phyloP scores from a whole-genome alignment of 2,329 filamentous ascomycete genomes.

The Arthrobotrys conoides region DNA sequence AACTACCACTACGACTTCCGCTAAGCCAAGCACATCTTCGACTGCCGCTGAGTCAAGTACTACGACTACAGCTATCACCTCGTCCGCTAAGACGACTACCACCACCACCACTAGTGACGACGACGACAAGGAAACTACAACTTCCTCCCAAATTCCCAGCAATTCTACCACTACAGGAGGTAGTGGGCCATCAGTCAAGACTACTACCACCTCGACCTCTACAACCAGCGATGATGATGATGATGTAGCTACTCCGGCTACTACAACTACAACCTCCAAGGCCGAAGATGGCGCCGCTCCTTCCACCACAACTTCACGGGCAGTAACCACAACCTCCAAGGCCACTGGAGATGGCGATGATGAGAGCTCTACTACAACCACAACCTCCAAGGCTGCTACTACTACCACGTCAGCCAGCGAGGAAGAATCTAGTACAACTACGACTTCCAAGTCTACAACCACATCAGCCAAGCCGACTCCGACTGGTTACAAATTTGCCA shows the following conservation, averaged over 20 bases:
- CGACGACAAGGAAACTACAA: too few relatives aligned
- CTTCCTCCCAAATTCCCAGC: too few relatives aligned
- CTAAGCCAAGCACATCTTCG: too few relatives aligned
- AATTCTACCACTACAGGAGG: too few relatives aligned
- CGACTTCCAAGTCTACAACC: too few relatives aligned
- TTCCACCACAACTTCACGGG: conserved; percentile 4
- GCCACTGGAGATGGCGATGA: not conserved
- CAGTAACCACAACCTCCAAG: conserved; percentile 12
- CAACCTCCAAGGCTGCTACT: not conserved
- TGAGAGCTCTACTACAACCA: not conserved
- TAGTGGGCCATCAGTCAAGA: too few relatives aligned
- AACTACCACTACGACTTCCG: too few relatives aligned
- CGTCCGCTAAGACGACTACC: not conserved
- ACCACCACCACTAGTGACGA: not conserved
- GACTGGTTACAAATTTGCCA: conserved; percentile 12
- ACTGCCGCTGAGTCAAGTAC: too few relatives aligned
- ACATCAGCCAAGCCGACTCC: conserved; percentile 13
- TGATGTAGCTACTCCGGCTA: not conserved
- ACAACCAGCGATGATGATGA: not conserved
- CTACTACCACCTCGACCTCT: too few relatives aligned
- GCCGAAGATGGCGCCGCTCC: not conserved
- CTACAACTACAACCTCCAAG: conserved; percentile 16
- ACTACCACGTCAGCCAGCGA: conserved; percentile 6
- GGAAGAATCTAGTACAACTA: not conserved
- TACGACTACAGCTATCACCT: too few relatives aligned